phyloP scores from a whole-genome alignment of 2,329 filamentous ascomycete species.

The Cadophora luteo-olivacea region DNA sequence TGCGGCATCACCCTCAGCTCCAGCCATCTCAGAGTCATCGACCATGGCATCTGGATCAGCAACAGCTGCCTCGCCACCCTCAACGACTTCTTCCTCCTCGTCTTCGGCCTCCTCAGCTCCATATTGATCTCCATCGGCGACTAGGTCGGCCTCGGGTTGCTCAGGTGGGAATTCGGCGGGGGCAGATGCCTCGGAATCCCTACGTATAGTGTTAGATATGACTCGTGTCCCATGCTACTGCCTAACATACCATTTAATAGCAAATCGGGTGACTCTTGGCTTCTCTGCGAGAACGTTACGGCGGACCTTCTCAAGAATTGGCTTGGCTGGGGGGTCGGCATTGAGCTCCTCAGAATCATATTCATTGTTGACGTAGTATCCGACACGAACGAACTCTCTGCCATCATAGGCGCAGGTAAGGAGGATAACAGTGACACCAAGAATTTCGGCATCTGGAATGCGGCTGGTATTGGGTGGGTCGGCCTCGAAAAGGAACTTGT shows the following conservation, averaged over 20 bases:
- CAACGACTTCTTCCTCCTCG: slow-evolving; percentile 68
- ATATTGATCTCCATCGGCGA: slow-evolving; percentile 86
- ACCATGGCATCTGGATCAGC: slow-evolving; percentile 52
- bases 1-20: slow-evolving; percentile 60
- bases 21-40: slow-evolving; percentile 79
- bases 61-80: slow-evolving; percentile 59
- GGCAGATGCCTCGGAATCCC: slow-evolving; percentile 97
- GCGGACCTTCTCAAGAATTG: slow-evolving; percentile 87
- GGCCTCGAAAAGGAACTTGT: slow-evolving; percentile 98
- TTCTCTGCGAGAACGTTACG: slow-evolving; percentile 96
- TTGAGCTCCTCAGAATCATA: slow-evolving; percentile 92
- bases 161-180: slow-evolving; percentile 96
- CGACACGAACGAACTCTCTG: slow-evolving; percentile 95
- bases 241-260: slow-evolving; percentile 88
- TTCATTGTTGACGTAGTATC: slow-evolving; percentile 99
- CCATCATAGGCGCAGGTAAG: slow-evolving; percentile 96
- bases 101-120: slow-evolving; percentile 88
- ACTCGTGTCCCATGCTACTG: slow-evolving; percentile 2
- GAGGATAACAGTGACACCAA: slow-evolving; percentile 96
- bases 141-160: slow-evolving; percentile 91
- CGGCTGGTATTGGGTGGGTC: slow-evolving; percentile 88
- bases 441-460: slow-evolving; percentile 93
- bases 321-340: slow-evolving; percentile 89
- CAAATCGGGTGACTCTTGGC: slow-evolving; percentile 94
- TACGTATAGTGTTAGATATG: slow-evolving; percentile 49